phyloP scores from a whole-genome alignment of 1,139 yeast genomes.

The Hyphopichia burtonii region DNA sequence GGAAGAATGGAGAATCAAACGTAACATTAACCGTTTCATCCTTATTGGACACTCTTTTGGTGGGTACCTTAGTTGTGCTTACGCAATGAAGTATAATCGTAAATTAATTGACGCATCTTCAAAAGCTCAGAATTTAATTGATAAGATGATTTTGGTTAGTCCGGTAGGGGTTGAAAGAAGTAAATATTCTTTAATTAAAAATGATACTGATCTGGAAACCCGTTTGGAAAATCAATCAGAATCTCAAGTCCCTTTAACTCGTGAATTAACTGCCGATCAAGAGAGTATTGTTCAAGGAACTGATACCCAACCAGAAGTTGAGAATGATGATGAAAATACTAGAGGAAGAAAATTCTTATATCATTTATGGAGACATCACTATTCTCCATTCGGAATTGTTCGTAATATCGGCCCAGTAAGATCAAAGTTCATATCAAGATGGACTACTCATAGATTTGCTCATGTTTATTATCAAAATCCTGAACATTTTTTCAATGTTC shows the following conservation, averaged over 20 bases:
- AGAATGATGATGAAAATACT: conserved; percentile 10
- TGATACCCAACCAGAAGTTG: conserved; percentile 10
- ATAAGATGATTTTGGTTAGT: conserved; percentile 42
- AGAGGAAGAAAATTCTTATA: conserved; percentile 24
- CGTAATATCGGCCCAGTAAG: conserved; percentile 37
- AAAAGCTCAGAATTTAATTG: conserved; percentile 22
- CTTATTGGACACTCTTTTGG: conserved; percentile 93
- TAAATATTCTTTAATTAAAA: conserved; percentile 27
- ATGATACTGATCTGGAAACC: conserved; percentile 8
- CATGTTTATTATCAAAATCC: conserved; percentile 32
- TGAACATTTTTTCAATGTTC: conserved; percentile 32
- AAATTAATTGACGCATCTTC: conserved; percentile 23
- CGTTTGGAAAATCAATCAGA: conserved; percentile 13
- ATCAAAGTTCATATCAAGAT: conserved; percentile 36
- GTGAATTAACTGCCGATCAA: conserved; percentile 30
- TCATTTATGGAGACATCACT: conserved; percentile 36
- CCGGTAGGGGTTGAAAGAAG: conserved; percentile 49
- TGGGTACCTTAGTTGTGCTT: conserved; percentile 79
- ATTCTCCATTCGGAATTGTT: conserved; percentile 38
- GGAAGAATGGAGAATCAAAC: conserved; percentile 76
- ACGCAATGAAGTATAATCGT: conserved; percentile 62
- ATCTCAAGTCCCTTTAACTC: conserved; percentile 17
- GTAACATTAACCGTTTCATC: conserved; percentile 59
- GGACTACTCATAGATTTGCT: conserved; percentile 45
- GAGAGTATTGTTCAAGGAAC: conserved; percentile 18